Conservation (phyloP, 129 eudicot genomes). For the Lactuca saligna region DNA sequence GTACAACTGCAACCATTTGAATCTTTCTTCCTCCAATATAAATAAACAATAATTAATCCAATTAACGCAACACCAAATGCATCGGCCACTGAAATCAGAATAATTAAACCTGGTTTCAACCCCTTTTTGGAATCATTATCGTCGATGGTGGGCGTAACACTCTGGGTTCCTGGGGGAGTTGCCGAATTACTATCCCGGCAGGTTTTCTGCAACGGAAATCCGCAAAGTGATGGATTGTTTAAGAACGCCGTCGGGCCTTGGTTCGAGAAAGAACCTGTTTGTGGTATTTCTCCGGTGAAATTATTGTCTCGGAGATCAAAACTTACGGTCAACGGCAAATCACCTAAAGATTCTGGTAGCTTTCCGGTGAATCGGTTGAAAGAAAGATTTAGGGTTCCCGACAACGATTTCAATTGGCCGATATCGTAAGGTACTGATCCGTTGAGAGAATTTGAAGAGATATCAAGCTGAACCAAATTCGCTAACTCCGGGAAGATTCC, state of each 20-base stretch:
- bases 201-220: slow-evolving; percentile 69
- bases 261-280: slow-evolving; percentile 72
- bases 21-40: slow-evolving; percentile 85
- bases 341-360: slow-evolving; percentile 75
- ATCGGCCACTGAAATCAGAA: slow-evolving; percentile 76
- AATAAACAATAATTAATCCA: slow-evolving; percentile 68
- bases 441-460: slow-evolving; percentile 55
- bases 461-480: slow-evolving; percentile 69
- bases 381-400: slow-evolving; percentile 80
- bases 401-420: slow-evolving; percentile 74
- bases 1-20: slow-evolving; percentile 80
- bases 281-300: slow-evolving; percentile 83
- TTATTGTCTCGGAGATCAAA: slow-evolving; percentile 69
- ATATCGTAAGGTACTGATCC: slow-evolving; percentile 79
- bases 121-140: slow-evolving; percentile 39
- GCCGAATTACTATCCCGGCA: slow-evolving; percentile 43
- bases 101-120: slow-evolving; percentile 68
- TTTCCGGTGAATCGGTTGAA: slow-evolving; percentile 67
- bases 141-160: slow-evolving; percentile 26
- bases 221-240: slow-evolving; percentile 73
- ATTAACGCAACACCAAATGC: slow-evolving; percentile 74
- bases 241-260: slow-evolving; percentile 92
- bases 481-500: slow-evolving; percentile 70
- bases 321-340: slow-evolving; percentile 82
- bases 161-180: slow-evolving; percentile 39